A percentile compares a stretch with the other conserved stretches of the same genome.
phyloP scores from a whole-genome alignment of 805 yeast species.

The Lipomyces yamanashiensis region DNA sequence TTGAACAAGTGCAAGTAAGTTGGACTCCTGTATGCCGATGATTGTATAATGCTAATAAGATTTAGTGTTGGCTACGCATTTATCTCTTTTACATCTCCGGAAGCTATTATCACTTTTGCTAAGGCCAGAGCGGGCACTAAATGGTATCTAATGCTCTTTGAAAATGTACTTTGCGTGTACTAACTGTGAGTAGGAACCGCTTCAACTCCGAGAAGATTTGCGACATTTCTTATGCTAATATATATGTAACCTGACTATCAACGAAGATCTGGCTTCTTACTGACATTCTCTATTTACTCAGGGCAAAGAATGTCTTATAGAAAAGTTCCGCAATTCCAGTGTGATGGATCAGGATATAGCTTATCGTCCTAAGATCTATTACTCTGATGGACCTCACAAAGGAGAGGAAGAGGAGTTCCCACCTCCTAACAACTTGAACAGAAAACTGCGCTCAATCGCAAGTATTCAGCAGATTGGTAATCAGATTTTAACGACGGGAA shows the following conservation, averaged over 20 bases:
- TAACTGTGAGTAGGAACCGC: constrained; percentile 41
- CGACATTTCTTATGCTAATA: constrained; percentile 57
- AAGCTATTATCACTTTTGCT: constrained; percentile 53
- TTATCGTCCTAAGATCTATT: constrained; percentile 55
- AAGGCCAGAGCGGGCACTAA: constrained; percentile 53
- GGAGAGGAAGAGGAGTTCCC: constrained; percentile 54
- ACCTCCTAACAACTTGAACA: constrained; percentile 44
- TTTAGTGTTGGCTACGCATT: constrained; percentile 58
- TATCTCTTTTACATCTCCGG: constrained; percentile 54
- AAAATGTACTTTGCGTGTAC: background rate
- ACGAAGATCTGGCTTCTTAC: background rate
- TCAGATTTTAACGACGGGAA: background rate
- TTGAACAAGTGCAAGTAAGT: constrained; percentile 54
- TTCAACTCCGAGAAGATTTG: constrained; percentile 57
- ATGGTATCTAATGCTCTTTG: constrained; percentile 44
- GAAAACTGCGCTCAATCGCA: constrained; percentile 46
- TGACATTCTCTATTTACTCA: constrained; percentile 42
- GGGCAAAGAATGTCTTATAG: constrained; percentile 52
- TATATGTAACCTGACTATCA: constrained; percentile 39
- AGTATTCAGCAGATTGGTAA: constrained; percentile 44
- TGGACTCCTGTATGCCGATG: background rate
- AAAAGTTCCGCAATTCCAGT: constrained; percentile 56
- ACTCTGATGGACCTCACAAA: constrained; percentile 50
- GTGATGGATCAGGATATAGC: constrained; percentile 55
- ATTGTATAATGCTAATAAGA: background rate